Evolutionary conservation across 495 filamentous ascomycete genomes (phyloP), one percentile per base, ranked within the genome.

Genomic region (Penicillium turbatum): DNA sequence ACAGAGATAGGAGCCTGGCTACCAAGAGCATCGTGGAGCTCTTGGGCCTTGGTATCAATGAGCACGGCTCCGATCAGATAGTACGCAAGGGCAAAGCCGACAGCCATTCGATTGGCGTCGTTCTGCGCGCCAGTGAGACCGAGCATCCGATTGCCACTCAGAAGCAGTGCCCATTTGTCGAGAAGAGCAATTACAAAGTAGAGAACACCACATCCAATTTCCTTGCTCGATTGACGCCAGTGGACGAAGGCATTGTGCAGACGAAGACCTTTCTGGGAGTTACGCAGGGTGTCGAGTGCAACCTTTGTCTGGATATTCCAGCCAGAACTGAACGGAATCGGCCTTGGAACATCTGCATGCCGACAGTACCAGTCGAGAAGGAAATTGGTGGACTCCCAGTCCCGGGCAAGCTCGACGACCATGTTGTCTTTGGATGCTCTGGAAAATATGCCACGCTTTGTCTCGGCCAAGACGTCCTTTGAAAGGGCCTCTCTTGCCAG

Each of bases 241-340:
- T 82, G 80, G 32, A 84, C 73, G 60, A 85, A 85, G 4, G 80
- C 74, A 59, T 79, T 84, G 66, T 85, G 82, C n/a, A 83, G 63
- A 21, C 74, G 68, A 5, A 85, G 72, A 9, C 81, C 82, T 60
- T 81, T 82, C 54, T 84, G 80, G 15, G 75, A 72, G 48, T 74
- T 74, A 30, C 70, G 71, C 44, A 84, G 65, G 27, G 68, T 78
- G 57, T 84, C 79, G 24, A 81, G 55, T 12, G 72, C 82, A 1
- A 81, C 81, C 59, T 81, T 80, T 0, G 73, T 72, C 59, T 79
- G 76, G 12, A 82, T 75, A 44, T 84, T 85, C 81, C 82, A 85
- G 6, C 76, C 77, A n/a, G 80, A 79, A 60, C 78, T 83, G 65
- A 79, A 85, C 0, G 79, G 75, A 47, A 81, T 75, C 0, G 82